phyloP scores from a whole-genome alignment of 164 flowering plant genomes.

The Kalanchoe fedtschenkoi region DNA sequence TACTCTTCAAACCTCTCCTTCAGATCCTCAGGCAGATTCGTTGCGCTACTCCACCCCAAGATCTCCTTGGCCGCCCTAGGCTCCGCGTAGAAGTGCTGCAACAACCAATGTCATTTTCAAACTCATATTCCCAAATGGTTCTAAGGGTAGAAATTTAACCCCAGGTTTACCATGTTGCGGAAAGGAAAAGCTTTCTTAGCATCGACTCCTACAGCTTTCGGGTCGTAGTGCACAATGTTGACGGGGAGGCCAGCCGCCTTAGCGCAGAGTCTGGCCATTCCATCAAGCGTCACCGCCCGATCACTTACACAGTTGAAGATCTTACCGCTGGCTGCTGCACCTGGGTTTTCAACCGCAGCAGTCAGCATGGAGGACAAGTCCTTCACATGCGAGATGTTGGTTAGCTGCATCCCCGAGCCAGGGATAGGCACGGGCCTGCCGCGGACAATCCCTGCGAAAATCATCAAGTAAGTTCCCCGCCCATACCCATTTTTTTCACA shows the following conservation, averaged over 20 bases:
- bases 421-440: constrained; percentile 88
- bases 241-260: constrained; percentile 67
- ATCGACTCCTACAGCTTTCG: constrained; percentile 75
- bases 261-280: constrained; percentile 89
- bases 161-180: constrained; percentile 62
- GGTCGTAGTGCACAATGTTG: constrained; percentile 82
- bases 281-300: constrained; percentile 91
- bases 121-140: not conserved
- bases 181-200: constrained; percentile 96
- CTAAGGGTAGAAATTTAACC: not conserved
- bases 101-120: not conserved
- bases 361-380: constrained; percentile 91
- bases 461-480: not conserved
- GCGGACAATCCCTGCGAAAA: constrained; percentile 71
- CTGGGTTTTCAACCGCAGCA: constrained; percentile 70
- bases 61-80: constrained; percentile 94
- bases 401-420: constrained; percentile 95
- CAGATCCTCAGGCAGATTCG: constrained; percentile 78
- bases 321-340: constrained; percentile 51
- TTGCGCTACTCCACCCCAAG: constrained; percentile 59
- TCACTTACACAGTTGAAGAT: constrained; percentile 95
- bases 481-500: too few relatives aligned
- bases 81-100: constrained; percentile 97
- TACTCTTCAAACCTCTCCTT: constrained; percentile 87
- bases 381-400: constrained; percentile 80